Percentiles rank a stretch among this genome's conserved stretches.
Conservation (phyloP, 441 rosid genomes). For the Populus hybrid region DNA sequence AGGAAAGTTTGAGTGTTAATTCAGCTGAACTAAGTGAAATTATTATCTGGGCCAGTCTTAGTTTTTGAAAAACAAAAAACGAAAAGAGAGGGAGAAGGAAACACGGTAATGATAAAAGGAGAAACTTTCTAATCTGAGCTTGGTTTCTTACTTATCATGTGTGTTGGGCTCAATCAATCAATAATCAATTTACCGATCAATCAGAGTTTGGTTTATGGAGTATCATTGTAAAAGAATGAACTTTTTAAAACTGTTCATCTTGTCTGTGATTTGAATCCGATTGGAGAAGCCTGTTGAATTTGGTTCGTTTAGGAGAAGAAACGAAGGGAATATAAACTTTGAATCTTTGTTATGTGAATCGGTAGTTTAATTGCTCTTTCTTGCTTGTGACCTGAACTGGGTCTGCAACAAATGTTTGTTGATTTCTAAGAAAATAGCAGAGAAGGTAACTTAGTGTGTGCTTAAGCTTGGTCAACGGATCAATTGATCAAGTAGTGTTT, state of each 20-base stretch:
- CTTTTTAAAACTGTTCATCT: neutral
- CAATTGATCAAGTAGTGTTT: neutral
- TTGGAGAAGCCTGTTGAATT: neutral
- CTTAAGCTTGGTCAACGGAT: neutral
- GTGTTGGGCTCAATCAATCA: neutral
- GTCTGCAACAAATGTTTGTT: neutral
- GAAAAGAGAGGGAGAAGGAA: neutral
- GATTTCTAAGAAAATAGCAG: neutral
- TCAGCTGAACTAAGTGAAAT: conserved; percentile 1
- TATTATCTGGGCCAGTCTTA: conserved; percentile 7
- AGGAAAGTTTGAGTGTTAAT: neutral
- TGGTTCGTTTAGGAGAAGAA: neutral
- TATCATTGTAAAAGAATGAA: neutral
- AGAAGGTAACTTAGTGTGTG: neutral
- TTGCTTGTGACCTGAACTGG: neutral
- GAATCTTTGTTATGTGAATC: neutral
- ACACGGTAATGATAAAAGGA: neutral
- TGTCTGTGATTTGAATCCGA: neutral
- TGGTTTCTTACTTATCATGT: neutral
- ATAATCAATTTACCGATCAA: neutral
- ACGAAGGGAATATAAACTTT: neutral
- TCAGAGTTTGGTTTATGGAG: neutral
- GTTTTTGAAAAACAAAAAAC: neutral
- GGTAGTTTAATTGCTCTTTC: neutral
- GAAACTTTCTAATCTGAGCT: neutral